phyloP scores from a whole-genome alignment of 768 basidiomycete genomes.

The Boletus tylopilopsis region DNA sequence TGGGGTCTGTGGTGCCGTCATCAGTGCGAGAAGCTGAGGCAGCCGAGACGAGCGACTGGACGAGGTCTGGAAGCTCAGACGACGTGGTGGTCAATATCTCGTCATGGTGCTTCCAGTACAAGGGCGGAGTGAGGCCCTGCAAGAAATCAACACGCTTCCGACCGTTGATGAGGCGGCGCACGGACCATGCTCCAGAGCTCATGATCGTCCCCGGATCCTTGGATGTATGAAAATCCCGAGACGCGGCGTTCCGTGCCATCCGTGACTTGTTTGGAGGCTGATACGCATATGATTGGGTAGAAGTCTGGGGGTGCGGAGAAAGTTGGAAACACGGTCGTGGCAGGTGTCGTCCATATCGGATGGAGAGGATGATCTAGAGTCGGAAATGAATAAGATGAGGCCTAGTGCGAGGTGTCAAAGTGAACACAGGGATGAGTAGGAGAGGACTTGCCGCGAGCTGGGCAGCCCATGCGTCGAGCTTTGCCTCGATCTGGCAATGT shows the following conservation, averaged over 20 bases:
- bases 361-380: conserved; percentile 61
- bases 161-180: background rate
- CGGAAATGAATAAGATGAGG: conserved; percentile 69
- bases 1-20: background rate
- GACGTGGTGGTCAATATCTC: conserved; percentile 47
- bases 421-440: too few relatives aligned
- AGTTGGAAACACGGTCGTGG: conserved; percentile 49
- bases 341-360: conserved; percentile 86
- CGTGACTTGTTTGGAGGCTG: conserved; percentile 70
- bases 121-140: conserved; percentile 69
- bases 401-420: conserved; percentile 36
- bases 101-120: conserved; percentile 64
- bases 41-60: conserved; percentile 14
- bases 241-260: conserved; percentile 58
- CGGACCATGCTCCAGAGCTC: conserved; percentile 82
- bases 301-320: conserved; percentile 35
- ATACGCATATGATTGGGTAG: conserved; percentile 77
- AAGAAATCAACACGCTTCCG: too few relatives aligned
- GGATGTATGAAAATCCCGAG: conserved; percentile 81
- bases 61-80: conserved; percentile 42
- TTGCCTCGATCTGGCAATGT: conserved; percentile 68
- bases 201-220: conserved; percentile 94
- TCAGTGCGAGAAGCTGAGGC: background rate
- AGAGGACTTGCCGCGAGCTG: conserved; percentile 52
- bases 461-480: conserved; percentile 65